Evolutionary conservation across 345 rosid genomes (phyloP), one percentile per base, ranked within the genome.

Genomic region (Camelina neglecta): DNA sequence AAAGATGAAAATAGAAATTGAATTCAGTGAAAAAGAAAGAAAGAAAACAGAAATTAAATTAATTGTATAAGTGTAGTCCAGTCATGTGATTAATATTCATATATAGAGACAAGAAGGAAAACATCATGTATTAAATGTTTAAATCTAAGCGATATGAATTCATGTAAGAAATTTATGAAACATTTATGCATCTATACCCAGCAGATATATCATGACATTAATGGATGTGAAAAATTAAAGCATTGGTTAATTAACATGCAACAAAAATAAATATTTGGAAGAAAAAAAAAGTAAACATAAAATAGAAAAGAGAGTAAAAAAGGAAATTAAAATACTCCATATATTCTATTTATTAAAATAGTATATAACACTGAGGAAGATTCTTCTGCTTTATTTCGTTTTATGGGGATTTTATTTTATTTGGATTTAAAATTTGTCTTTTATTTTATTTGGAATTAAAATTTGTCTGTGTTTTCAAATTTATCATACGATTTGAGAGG

Each of bases 401-500:
- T 63, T 55, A 56, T 13, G 9, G 39, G 15, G 12, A 35, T 35
- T 39, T 71, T 16, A 63, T 57, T 71, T 56, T 56, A 56, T 24
- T 57, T 50, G 54, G 73, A 51, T 60, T 59, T 60, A n/a, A 7
- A 65, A 51, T 72, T 72, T 71, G 72, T 58, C 63, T 33, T 18
- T 18, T 18, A 18, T 18, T 18, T 18, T 18, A 18, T 18, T 18
- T 18, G 18, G 73, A 51, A 51, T 59, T 60, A n/a, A 7, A 65
- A 51, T 72, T 72, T 71, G 72, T 58, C 63, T 33, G 62, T 35
- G 68, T 58, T 33, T 48, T 49, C 36, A 16, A 20, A 4, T 42
- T 35, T 56, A 35, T 53, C 71, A 71, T 18, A 58, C 8, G 72
- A 72, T 10, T 60, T 60, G 23, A 65, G 56, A 77, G 77, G 81